phyloP scores from a whole-genome alignment of 306 rosid genomes.

The Geum urbanum region DNA sequence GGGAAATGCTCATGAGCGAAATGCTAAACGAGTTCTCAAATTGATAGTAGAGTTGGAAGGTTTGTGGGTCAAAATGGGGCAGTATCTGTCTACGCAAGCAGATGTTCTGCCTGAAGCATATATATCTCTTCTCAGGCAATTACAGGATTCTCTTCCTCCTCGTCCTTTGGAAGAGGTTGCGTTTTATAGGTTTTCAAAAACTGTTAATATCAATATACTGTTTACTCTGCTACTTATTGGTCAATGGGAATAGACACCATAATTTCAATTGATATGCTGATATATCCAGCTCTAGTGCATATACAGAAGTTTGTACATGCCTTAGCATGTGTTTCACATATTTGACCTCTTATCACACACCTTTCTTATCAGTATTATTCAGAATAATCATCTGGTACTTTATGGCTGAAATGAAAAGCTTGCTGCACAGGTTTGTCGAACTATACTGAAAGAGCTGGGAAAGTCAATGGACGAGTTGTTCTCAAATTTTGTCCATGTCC shows the following conservation, averaged over 20 bases:
- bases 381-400: constrained; percentile 2
- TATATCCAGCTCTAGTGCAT: background rate
- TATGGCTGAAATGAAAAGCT: constrained; percentile 23
- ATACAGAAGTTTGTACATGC: background rate
- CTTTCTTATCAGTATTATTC: background rate
- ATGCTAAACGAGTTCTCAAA: constrained; percentile 76
- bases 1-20: constrained; percentile 89
- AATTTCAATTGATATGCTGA: background rate
- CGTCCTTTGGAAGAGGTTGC: constrained; percentile 90
- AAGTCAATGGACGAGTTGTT: constrained; percentile 79
- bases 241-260: background rate
- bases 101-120: constrained; percentile 95
- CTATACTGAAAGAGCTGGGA: constrained; percentile 77
- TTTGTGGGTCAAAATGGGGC: constrained; percentile 98
- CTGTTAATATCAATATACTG: background rate
- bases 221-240: background rate
- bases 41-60: constrained; percentile 90
- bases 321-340: background rate
- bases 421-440: constrained; percentile 63
- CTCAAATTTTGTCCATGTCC: constrained; percentile 56
- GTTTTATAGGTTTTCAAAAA: background rate
- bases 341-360: background rate
- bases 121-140: constrained; percentile 68
- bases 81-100: constrained; percentile 92
- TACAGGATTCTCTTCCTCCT: constrained; percentile 97